Evolutionary conservation across 148 eudicot species (phyloP).

Genomic region (Nepenthes gracilis): DNA sequence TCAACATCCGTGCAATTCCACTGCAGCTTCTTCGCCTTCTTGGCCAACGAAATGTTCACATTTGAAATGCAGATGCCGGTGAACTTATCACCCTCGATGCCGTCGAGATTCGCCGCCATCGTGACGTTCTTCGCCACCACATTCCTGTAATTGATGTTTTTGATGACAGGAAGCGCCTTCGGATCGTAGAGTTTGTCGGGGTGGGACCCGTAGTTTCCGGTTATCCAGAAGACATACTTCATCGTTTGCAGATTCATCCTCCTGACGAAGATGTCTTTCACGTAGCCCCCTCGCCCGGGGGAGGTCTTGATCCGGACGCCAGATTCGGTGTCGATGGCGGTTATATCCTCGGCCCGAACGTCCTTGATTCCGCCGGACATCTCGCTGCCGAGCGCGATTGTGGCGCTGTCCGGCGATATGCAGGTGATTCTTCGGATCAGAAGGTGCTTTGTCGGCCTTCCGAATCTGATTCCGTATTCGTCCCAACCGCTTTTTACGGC

Average conservation of each 20-base stretch:
- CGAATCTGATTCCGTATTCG: slow-evolving; percentile 60
- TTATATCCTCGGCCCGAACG: slow-evolving; percentile 59
- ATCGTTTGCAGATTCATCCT: slow-evolving; percentile 47
- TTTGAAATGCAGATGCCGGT: slow-evolving; percentile 73
- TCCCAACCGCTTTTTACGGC: slow-evolving; percentile 95
- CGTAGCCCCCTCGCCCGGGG: slow-evolving; percentile 61
- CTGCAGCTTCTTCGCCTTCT: slow-evolving; percentile 33
- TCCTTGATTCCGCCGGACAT: slow-evolving; percentile 81
- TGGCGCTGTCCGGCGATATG: slow-evolving; percentile 79
- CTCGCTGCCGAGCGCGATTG: slow-evolving; percentile 88
- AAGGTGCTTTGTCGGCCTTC: slow-evolving; percentile 58
- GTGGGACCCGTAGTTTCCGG: slow-evolving; percentile 47
- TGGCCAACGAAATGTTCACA: slow-evolving; percentile 32
- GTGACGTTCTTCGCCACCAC: slow-evolving; percentile 49
- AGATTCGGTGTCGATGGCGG: slow-evolving; percentile 55
- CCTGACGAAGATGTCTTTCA: slow-evolving; percentile 54
- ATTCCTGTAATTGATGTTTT: slow-evolving; percentile 44
- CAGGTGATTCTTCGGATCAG: slow-evolving; percentile 61
- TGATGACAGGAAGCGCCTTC: slow-evolving; percentile 48
- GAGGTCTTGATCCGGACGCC: slow-evolving; percentile 63
- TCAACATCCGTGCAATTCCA: slow-evolving; percentile 72
- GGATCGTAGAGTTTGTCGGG: slow-evolving; percentile 56
- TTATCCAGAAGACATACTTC: slow-evolving; percentile 89
- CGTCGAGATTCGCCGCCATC: slow-evolving; percentile 55
- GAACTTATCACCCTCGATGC: slow-evolving; percentile 51